Base-by-base conservation (phyloP, 2,329 filamentous ascomycete species). In the Cladophialophora exuberans region DNA sequence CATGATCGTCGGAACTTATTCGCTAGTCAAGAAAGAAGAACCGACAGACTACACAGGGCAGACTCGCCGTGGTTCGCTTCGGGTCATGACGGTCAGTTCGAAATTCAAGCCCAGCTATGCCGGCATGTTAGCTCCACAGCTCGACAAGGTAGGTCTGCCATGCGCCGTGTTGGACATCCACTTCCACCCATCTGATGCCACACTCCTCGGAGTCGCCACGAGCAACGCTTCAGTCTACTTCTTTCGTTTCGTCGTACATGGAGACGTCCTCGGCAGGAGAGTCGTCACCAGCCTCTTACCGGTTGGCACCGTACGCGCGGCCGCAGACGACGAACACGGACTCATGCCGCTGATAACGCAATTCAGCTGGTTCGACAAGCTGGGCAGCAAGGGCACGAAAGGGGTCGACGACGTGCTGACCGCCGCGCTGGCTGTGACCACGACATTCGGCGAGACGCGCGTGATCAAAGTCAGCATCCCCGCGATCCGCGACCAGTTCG, bases 101-200 rank as follows among this genome's bases (percentile, higher is more conserved):
- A 35, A 33, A 6, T 59, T 52, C 36, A 36, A 33, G 23, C 55
- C 54, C 6, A 47, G n/a, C 44, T 58, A 57, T 17, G 45, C 35
- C 10, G 49, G 56, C 50, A 51, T 62, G 60, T 53, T 54, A 2
- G 42, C 49, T 1, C 60, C 60, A 9, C 45, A 45, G 6, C 52
- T 63, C 38, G 56, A 58, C 25, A 52, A 79, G 15, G 26, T 64
- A 5, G 51, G 50, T n/a, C 57, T 65, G 26, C 41, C 56, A 18
- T 90, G 85, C 48, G 92, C 90, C 4, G 81, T 97, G 23, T 80
- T 97, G 49, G 92, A 97, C 68, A 76, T 97, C 25, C 89, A 92
- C 64, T 97, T 97, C 70, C 83, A 86, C 57, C 83, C 82, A 1
- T 67, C 72, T 47, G 69, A 77, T 49, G 73, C 71, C 45, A 77